Percentiles rank a stretch among this genome's conserved stretches.
These are phyloP conservation scores for Magnaporthales sp. DNA, from an alignment of 2,329 filamentous ascomycete genomes.

Conservation along the genomic window DNA sequence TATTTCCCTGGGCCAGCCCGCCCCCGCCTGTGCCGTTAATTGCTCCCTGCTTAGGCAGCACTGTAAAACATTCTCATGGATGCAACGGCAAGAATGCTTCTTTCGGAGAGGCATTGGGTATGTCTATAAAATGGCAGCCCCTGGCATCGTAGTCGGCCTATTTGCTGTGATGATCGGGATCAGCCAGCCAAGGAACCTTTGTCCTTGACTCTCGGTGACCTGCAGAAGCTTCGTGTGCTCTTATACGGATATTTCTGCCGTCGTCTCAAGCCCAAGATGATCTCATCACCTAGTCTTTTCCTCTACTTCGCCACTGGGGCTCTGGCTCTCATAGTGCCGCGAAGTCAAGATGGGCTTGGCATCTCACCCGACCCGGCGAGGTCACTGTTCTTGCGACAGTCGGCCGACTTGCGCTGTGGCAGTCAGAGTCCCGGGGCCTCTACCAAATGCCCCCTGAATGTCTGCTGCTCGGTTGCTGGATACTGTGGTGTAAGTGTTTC, in stretches of 20 bases:
- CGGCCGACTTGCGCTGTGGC: conserved; percentile 17
- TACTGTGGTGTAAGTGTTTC: conserved; percentile 15
- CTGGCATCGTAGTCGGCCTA: not conserved
- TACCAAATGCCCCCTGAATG: conserved; percentile 17
- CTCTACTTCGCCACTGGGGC: not conserved
- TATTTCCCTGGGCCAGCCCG: not conserved
- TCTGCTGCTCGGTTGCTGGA: conserved; percentile 17
- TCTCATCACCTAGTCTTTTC: not conserved
- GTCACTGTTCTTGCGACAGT: not conserved
- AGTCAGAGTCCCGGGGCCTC: conserved; percentile 11
- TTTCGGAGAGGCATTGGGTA: not conserved
- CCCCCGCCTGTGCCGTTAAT: not conserved
- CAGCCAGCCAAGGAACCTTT: not conserved
- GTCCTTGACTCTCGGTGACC: not conserved
- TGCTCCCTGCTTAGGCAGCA: not conserved
- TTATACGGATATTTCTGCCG: not conserved
- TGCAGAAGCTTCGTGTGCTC: not conserved
- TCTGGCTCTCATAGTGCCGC: not conserved
- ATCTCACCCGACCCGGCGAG: not conserved
- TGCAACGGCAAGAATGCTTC: too few species aligned
- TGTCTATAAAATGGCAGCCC: not conserved
- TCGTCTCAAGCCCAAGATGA: not conserved
- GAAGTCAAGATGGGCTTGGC: not conserved
- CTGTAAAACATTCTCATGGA: not conserved
- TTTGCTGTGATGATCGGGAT: not conserved